phyloP scores from a whole-genome alignment of 805 yeast genomes.

The Hanseniaspora lindneri region DNA sequence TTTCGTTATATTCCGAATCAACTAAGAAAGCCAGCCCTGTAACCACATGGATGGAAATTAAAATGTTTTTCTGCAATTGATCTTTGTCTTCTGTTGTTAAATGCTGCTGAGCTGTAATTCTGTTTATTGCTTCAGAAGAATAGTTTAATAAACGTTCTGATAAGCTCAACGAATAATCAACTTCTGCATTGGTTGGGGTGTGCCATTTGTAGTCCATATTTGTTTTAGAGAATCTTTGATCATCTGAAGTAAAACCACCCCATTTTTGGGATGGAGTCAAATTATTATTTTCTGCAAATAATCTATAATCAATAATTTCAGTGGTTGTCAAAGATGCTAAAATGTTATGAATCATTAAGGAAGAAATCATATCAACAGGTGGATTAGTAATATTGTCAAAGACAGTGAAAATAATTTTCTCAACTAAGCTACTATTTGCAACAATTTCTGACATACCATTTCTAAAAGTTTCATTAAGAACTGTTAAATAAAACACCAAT shows the following conservation, averaged over 20 bases:
- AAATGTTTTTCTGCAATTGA: conserved; percentile 41
- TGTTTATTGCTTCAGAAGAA: conserved; percentile 35
- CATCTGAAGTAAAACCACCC: conserved; percentile 62
- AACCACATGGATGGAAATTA: conserved; percentile 46
- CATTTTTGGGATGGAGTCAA: conserved; percentile 40
- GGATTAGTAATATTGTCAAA: conserved; percentile 34
- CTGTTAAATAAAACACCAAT: conserved; percentile 55
- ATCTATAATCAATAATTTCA: conserved; percentile 43
- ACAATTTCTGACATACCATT: conserved; percentile 49
- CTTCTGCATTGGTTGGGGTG: conserved; percentile 45
- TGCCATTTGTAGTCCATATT: conserved; percentile 63
- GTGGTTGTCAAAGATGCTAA: conserved; percentile 53
- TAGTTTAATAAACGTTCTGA: conserved; percentile 40
- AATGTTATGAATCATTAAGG: conserved; percentile 56
- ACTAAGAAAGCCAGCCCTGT: conserved; percentile 63
- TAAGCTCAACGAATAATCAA: conserved; percentile 48
- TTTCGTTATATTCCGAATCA: conserved; percentile 56
- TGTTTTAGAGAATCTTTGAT: conserved; percentile 36
- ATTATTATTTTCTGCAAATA: conserved; percentile 38
- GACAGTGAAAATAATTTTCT: conserved; percentile 28
- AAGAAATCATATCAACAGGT: conserved; percentile 44
- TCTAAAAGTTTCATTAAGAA: conserved; percentile 58
- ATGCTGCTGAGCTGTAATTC: conserved; percentile 20
- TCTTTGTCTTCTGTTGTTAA: conserved; percentile 32
- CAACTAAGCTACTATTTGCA: conserved; percentile 35